These are phyloP conservation scores for Imleria badia DNA, from an alignment of 768 basidiomycete genomes.

Conservation along the genomic window DNA sequence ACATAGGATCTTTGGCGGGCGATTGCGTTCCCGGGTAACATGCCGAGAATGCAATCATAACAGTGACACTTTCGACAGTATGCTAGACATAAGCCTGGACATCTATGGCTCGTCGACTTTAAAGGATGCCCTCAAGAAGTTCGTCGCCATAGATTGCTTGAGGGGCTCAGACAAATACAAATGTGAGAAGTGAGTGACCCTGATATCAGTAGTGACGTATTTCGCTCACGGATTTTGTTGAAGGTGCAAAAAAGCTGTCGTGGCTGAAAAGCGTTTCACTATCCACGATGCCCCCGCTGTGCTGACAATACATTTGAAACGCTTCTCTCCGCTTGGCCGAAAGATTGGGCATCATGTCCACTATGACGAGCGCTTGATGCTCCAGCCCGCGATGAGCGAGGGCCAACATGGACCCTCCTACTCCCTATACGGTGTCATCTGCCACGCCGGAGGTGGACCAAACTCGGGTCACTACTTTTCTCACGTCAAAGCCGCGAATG, in stretches of 20 bases:
- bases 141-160: slow-evolving; percentile 77
- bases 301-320: slow-evolving; percentile 91
- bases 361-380: slow-evolving; percentile 74
- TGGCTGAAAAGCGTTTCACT: slow-evolving; percentile 87
- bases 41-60: slow-evolving; percentile 80
- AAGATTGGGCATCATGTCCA: slow-evolving; percentile 77
- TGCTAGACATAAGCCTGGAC: slow-evolving; percentile 92
- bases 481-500: slow-evolving; percentile 67
- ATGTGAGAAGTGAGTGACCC: slow-evolving; percentile 87
- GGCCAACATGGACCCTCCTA: slow-evolving; percentile 76
- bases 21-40: slow-evolving; percentile 84
- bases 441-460: slow-evolving; percentile 89
- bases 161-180: slow-evolving; percentile 96
- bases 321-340: slow-evolving; percentile 87
- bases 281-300: slow-evolving; percentile 85
- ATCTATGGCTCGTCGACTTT: slow-evolving; percentile 63
- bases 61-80: slow-evolving; percentile 95
- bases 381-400: slow-evolving; percentile 82
- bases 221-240: slow-evolving; percentile 6
- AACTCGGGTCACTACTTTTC: slow-evolving; percentile 97
- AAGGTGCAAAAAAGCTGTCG: slow-evolving; percentile 91
- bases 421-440: slow-evolving; percentile 87
- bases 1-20: slow-evolving; percentile 91
- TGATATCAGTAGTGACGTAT: not conserved
- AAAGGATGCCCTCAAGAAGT: slow-evolving; percentile 74